phyloP scores from a whole-genome alignment of 2,329 filamentous ascomycete species.

The Scytalidium sp. region DNA sequence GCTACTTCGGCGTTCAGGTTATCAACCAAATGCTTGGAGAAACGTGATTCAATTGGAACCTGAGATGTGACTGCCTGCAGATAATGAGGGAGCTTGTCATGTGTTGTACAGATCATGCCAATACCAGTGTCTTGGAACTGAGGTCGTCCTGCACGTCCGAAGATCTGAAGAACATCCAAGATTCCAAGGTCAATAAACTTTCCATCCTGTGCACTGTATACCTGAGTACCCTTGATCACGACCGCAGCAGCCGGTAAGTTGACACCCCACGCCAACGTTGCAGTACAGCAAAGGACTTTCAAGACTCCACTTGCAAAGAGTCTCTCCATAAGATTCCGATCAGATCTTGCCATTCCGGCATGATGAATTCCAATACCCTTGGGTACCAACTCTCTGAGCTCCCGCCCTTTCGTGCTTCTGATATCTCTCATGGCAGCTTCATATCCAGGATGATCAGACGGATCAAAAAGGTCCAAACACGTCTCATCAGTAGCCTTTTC shows the following conservation, averaged over 20 bases:
- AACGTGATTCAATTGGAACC: slow-evolving; percentile 94
- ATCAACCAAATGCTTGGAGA: slow-evolving; percentile 90
- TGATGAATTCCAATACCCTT: slow-evolving; percentile 96
- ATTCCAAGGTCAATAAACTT: slow-evolving; percentile 97
- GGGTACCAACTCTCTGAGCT: slow-evolving; percentile 82
- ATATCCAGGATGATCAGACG: slow-evolving; percentile 73
- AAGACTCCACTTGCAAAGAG: slow-evolving; percentile 90
- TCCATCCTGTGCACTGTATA: slow-evolving; percentile 94
- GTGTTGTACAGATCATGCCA: slow-evolving; percentile 95
- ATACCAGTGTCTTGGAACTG: slow-evolving; percentile 98
- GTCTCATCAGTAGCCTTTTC: slow-evolving; percentile 82
- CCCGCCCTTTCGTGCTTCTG: slow-evolving; percentile 79
- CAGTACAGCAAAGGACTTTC: slow-evolving; percentile 96
- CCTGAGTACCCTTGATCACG: slow-evolving; percentile 95
- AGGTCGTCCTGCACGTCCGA: slow-evolving; percentile 94
- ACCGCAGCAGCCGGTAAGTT: slow-evolving; percentile 96
- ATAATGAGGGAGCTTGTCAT: slow-evolving; percentile 92
- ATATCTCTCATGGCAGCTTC: slow-evolving; percentile 79
- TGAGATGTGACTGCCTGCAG: slow-evolving; percentile 91
- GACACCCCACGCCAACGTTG: slow-evolving; percentile 97
- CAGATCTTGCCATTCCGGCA: slow-evolving; percentile 91
- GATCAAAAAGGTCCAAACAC: slow-evolving; percentile 80
- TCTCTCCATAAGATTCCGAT: slow-evolving; percentile 92
- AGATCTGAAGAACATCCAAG: slow-evolving; percentile 94
- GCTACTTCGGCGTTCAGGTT: slow-evolving; percentile 96